These are phyloP conservation scores for Phascolomyces articulosus DNA, from an alignment of 371 early-diverging fungal species.

Conservation along the genomic window DNA sequence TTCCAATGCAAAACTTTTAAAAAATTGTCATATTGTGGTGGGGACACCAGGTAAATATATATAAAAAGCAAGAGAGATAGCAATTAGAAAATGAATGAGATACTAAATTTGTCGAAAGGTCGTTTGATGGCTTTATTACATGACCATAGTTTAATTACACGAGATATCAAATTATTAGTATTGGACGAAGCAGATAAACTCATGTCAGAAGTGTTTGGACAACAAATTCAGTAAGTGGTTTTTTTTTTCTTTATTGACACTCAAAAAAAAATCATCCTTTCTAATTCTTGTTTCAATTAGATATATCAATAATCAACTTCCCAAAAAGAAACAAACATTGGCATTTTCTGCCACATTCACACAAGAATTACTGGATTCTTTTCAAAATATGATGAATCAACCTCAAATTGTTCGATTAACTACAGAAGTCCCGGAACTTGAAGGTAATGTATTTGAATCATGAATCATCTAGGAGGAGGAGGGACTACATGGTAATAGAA, in stretches of 20 bases:
- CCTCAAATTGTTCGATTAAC: slow-evolving; percentile 60
- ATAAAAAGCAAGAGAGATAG: background rate
- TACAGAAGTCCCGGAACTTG: slow-evolving; percentile 59
- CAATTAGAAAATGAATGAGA: background rate
- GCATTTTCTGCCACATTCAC: slow-evolving; percentile 71
- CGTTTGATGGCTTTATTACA: slow-evolving; percentile 83
- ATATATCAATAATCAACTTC: slow-evolving; percentile 31
- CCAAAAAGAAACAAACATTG: slow-evolving; percentile 52
- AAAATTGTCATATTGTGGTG: slow-evolving; percentile 76
- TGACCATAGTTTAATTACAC: slow-evolving; percentile 60
- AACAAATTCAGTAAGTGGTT: slow-evolving; percentile 33
- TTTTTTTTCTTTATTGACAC: background rate
- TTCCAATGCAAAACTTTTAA: slow-evolving; percentile 71
- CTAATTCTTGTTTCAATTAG: slow-evolving; percentile 5
- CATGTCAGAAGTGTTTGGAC: slow-evolving; percentile 56
- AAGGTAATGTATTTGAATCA: no score
- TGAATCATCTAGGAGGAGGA: no score
- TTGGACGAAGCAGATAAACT: slow-evolving; percentile 97
- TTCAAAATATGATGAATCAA: slow-evolving; percentile 43
- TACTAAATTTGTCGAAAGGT: slow-evolving; percentile 46
- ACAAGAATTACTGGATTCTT: slow-evolving; percentile 40
- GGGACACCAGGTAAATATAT: slow-evolving; percentile 83
- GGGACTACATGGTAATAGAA: no score
- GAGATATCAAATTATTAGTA: slow-evolving; percentile 79
- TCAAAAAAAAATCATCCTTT: background rate